Evolutionary conservation across 345 rosid genomes (phyloP), one percentile per base, ranked within the genome.

Genomic region (Kandelia obovata): DNA sequence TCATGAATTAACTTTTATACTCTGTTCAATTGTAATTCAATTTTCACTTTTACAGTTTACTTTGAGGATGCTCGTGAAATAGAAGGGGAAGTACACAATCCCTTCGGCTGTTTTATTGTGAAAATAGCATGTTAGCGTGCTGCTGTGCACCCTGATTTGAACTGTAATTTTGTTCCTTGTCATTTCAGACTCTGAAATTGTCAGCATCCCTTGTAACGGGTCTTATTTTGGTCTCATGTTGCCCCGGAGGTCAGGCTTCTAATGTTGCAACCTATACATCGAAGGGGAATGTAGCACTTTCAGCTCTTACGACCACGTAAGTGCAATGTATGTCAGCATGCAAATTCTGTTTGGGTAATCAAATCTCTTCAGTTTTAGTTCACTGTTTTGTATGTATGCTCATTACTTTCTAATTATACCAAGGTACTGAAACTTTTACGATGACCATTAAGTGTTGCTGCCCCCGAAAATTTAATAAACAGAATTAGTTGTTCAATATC

Each of bases 151-250:
- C 31, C 56, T 71, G n/a, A 19, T 73, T 28, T 52, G 64, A 37
- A 31, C 65, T 21, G 15, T 77, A 52, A 47, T 53, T n/a, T 27
- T 21, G 26, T 7, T 68, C 62, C 53, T 51, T n/a, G 28, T 78
- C 65, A 55, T 75, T 71, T 63, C 84, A 94, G 97, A 67, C 77
- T 64, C 81, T 91, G 51, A 94, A 91, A 83, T 86, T 91, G 55
- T 91, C 97, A 5, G 97, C 97, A 49, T 96, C 96, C 59, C 98
- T 94, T 73, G 98, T 97, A 5, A 89, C 97, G 71, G 97, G 97
- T 68, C 92, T 91, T 75, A 94, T 94, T 73, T 71, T 94, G 73
- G 98, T 91, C 62, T 94, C 98, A 21, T 94, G 98, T 84, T 94
- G 97, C 81, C 97, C 97, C 59, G 96, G 96, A 64, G 98, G 97